Evolutionary conservation across 2,329 filamentous ascomycete species (phyloP).

Genomic region (Grosmannia penicillata): DNA sequence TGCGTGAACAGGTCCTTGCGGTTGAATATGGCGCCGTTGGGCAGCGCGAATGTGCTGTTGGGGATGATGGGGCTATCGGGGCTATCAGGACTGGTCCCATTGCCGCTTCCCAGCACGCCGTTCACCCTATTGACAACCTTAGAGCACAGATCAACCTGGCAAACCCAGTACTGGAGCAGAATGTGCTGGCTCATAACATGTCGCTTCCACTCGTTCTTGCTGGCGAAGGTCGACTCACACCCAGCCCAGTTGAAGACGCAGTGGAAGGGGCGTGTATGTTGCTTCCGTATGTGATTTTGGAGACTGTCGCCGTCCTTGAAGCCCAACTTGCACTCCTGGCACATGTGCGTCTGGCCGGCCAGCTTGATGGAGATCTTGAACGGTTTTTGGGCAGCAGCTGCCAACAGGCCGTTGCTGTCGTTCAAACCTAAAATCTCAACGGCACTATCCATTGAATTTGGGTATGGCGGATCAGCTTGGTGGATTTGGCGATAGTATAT

Average conservation of each 20-base stretch:
- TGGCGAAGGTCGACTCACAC: slow-evolving; percentile 57
- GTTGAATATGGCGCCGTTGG: slow-evolving; percentile 59
- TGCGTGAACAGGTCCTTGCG: slow-evolving; percentile 86
- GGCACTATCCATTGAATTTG: background rate
- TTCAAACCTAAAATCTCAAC: background rate
- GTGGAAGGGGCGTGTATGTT: slow-evolving; percentile 48
- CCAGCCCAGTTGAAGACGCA: slow-evolving; percentile 72
- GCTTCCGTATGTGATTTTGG: slow-evolving; percentile 33
- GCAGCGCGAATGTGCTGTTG: slow-evolving; percentile 15
- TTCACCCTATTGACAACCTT: slow-evolving; percentile 13
- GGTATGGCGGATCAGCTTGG: background rate
- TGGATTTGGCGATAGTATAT: background rate
- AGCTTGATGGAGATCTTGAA: slow-evolving; percentile 12
- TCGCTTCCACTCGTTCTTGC: slow-evolving; percentile 93
- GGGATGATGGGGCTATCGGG: background rate
- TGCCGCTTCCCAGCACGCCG: background rate
- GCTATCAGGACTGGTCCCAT: background rate
- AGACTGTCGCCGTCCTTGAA: slow-evolving; percentile 32
- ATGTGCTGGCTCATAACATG: slow-evolving; percentile 76
- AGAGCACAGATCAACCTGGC: slow-evolving; percentile 47
- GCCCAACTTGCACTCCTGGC: slow-evolving; percentile 21
- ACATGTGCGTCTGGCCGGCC: slow-evolving; percentile 12
- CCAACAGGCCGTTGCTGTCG: slow-evolving; percentile 6
- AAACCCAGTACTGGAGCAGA: slow-evolving; percentile 61
- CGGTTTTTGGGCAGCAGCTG: slow-evolving; percentile 8